These are phyloP conservation scores for Herpetomonas samuelpessoai DNA, from an alignment of 208 protist genomes.

Conservation along the genomic window DNA sequence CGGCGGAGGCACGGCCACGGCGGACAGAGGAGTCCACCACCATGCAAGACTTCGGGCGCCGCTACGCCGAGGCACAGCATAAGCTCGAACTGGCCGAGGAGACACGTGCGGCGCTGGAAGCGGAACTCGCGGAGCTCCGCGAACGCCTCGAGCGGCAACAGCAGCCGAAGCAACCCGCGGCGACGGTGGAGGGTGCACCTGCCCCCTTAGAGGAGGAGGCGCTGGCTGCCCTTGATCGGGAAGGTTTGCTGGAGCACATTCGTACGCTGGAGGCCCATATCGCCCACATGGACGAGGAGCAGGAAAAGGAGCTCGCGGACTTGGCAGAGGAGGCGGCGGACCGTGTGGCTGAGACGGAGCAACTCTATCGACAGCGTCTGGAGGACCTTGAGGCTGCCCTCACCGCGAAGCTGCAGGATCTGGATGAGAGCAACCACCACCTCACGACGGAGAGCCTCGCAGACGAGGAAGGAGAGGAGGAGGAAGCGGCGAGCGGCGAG, in stretches of 20 bases:
- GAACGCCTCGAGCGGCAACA: conserved; percentile 7
- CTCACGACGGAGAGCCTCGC: background rate
- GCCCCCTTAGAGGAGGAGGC: conserved; percentile 1
- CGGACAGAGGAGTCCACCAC: background rate
- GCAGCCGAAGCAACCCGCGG: background rate
- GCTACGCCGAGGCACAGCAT: conserved; percentile 45
- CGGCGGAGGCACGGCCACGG: conserved; percentile 7
- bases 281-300: conserved; percentile 16
- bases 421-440: conserved; percentile 6
- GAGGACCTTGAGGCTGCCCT: conserved; percentile 8
- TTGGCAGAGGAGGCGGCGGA: conserved; percentile 45
- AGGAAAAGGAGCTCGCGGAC: conserved; percentile 55
- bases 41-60: conserved; percentile 37
- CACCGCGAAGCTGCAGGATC: background rate
- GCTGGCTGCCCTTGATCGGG: background rate
- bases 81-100: conserved; percentile 34
- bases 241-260: background rate
- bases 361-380: conserved; percentile 26
- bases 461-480: background rate
- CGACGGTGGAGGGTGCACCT: conserved; percentile 1
- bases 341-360: conserved; percentile 50
- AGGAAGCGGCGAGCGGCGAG: background rate
- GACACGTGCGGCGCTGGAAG: conserved; percentile 23
- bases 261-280: background rate
- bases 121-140: conserved; percentile 24